A percentile compares a stretch with the other conserved stretches of the same genome.
phyloP scores from a whole-genome alignment of 2,329 filamentous ascomycete genomes.

The Colletotrichum lentis region DNA sequence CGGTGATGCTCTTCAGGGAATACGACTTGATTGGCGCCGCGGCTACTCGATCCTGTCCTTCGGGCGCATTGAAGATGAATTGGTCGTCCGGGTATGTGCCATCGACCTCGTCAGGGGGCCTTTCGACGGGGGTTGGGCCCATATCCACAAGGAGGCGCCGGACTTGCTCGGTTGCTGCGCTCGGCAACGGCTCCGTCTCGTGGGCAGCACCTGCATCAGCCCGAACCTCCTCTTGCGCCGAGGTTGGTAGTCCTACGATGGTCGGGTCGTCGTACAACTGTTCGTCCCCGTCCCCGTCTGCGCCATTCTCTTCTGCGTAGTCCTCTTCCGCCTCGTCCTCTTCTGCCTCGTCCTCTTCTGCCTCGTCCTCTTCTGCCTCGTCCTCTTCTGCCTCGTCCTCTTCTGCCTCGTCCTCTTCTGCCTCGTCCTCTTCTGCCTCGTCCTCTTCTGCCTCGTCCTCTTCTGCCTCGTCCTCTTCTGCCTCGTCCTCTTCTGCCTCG shows the following conservation, averaged over 20 bases:
- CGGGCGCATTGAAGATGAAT: slow-evolving; percentile 17
- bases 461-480: background rate
- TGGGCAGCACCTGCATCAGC: background rate
- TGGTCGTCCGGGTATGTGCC: slow-evolving; percentile 23
- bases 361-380: background rate
- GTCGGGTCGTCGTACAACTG: slow-evolving; percentile 29
- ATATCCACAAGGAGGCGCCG: slow-evolving; percentile 9
- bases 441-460: background rate
- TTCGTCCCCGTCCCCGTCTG: background rate
- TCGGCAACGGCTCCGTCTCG: background rate
- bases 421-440: background rate
- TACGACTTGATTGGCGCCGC: background rate
- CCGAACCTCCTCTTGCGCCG: background rate
- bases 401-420: background rate
- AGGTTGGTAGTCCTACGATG: slow-evolving; percentile 2
- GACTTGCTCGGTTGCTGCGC: background rate
- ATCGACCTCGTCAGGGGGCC: background rate
- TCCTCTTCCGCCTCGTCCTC: background rate
- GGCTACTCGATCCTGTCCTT: background rate
- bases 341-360: background rate
- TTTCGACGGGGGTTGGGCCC: background rate
- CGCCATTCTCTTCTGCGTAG: background rate
- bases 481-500: background rate
- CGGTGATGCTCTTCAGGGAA: slow-evolving; percentile 13
- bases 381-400: background rate